These are phyloP conservation scores for Nyctanthes arbortristis DNA, from an alignment of 257 asterid species.

Conservation along the genomic window DNA sequence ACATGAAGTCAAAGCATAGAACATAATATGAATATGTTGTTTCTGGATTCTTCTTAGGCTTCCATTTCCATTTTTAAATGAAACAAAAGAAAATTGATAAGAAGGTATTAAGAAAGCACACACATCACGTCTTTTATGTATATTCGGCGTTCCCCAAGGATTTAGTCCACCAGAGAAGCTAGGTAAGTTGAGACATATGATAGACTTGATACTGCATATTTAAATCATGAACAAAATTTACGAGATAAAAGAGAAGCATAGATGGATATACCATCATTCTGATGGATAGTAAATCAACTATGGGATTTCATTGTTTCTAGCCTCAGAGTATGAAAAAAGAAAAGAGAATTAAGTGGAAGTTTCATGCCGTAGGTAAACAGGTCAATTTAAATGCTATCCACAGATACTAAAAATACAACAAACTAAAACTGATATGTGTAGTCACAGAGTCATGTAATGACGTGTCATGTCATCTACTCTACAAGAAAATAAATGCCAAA, in stretches of 20 bases:
- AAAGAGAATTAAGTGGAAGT: neutral
- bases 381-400: no score
- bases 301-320: neutral
- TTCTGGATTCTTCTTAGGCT: neutral
- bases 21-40: neutral
- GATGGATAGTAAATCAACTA: neutral
- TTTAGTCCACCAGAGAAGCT: conserved; percentile 97
- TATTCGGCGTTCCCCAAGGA: conserved; percentile 95
- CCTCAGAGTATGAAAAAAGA: neutral
- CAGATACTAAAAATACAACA: no score
- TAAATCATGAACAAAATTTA: neutral
- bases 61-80: neutral
- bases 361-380: neutral
- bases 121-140: conserved; percentile 50
- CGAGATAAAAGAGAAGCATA: neutral
- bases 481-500: no score
- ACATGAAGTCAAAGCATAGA: conserved; percentile 25
- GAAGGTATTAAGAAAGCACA: conserved; percentile 28
- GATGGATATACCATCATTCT: neutral
- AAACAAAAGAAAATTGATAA: neutral
- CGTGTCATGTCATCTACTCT: no score
- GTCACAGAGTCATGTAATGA: no score
- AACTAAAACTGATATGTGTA: no score
- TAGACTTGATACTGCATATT: conserved; percentile 74
- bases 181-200: conserved; percentile 86